phyloP scores from a whole-genome alignment of 2,329 filamentous ascomycete species.

The Fragosphaeria purpurea region DNA sequence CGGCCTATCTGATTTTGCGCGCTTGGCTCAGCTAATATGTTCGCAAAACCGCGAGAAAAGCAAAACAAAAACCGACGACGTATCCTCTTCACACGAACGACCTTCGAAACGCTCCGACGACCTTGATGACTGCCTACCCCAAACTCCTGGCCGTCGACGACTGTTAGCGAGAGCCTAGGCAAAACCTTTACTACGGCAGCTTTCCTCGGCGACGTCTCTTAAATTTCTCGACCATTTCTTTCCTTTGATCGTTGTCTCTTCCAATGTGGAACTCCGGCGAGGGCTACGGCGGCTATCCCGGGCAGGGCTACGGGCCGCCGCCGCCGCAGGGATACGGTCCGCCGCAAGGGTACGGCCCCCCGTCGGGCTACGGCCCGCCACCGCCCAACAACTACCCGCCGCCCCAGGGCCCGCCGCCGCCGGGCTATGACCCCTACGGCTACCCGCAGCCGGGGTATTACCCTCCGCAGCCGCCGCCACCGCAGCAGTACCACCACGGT shows the following conservation, averaged over 20 bases:
- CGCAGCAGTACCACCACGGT: conserved; percentile 6
- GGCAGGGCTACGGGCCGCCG: conserved; percentile 17
- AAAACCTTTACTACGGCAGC: no score
- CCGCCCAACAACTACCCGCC: conserved; percentile 4
- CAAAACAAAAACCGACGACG: no score
- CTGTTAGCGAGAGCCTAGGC: no score
- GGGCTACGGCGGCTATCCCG: conserved; percentile 12
- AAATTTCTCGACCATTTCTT: background rate
- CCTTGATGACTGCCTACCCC: no score
- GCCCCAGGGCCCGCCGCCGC: conserved; percentile 8
- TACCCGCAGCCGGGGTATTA: conserved; percentile 5
- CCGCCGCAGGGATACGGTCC: conserved; percentile 10
- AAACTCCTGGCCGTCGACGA: no score
- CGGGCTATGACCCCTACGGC: conserved; percentile 13
- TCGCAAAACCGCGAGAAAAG: no score
- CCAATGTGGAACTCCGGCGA: conserved; percentile 2
- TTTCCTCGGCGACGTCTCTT: no score
- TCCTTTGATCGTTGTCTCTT: background rate
- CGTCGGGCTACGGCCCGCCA: conserved; percentile 4
- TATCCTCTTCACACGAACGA: no score
- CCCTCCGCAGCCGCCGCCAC: conserved; percentile 1
- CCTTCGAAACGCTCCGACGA: no score
- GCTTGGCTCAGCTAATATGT: no score
- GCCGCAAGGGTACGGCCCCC: conserved; percentile 3
- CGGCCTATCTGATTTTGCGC: no score